These are phyloP conservation scores for Citrullus colocynthis DNA, from an alignment of 306 rosid species.

Conservation along the genomic window DNA sequence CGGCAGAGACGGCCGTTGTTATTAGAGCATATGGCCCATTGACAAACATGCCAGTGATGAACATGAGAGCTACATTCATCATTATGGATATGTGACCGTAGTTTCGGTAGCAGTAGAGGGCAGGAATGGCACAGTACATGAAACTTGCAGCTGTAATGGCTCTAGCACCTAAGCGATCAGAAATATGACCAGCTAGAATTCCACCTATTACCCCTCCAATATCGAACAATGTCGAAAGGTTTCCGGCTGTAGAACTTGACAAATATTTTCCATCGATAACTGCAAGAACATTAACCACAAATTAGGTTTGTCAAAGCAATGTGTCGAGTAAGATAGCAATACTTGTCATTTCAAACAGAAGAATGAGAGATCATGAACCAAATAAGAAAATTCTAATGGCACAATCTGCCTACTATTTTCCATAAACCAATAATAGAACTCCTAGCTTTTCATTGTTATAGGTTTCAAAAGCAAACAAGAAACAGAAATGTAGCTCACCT, in stretches of 20 bases:
- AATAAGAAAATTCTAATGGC: background rate
- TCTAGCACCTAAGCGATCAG: slow-evolving; percentile 76
- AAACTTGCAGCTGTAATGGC: slow-evolving; percentile 98
- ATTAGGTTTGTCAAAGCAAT: background rate
- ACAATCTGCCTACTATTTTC: background rate
- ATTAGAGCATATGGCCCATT: slow-evolving; percentile 96
- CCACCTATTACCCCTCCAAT: slow-evolving; percentile 95
- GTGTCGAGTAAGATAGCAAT: background rate
- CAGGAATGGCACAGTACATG: slow-evolving; percentile 97
- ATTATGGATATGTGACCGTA: slow-evolving; percentile 58
- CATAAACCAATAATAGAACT: background rate
- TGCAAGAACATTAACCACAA: slow-evolving; percentile 24
- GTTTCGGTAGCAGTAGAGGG: slow-evolving; percentile 69
- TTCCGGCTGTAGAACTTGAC: slow-evolving; percentile 65
- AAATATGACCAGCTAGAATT: slow-evolving; percentile 87
- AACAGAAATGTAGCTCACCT: slow-evolving; percentile 30
- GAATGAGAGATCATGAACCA: background rate
- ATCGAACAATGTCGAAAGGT: slow-evolving; percentile 80
- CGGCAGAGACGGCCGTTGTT: slow-evolving; percentile 95
- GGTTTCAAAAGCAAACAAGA: background rate
- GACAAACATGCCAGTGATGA: slow-evolving; percentile 85
- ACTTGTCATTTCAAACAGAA: background rate
- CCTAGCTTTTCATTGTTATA: background rate
- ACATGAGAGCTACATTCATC: slow-evolving; percentile 48
- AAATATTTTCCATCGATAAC: slow-evolving; percentile 80